phyloP scores from a whole-genome alignment of 2,329 filamentous ascomycete species.

The Pseudogymnoascus sp. region DNA sequence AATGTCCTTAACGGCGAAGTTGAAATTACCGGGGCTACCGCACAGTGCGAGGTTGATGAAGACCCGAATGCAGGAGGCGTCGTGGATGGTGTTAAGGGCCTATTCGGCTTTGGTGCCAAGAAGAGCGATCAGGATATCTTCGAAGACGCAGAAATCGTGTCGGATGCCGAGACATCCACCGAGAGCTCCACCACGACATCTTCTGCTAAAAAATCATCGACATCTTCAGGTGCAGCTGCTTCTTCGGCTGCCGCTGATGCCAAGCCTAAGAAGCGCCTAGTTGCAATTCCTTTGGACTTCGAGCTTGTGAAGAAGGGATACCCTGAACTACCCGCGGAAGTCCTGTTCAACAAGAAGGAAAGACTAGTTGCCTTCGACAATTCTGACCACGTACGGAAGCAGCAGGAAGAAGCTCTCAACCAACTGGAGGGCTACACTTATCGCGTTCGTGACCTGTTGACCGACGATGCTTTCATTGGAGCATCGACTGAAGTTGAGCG shows the following conservation, averaged over 20 bases:
- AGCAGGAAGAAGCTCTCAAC: slow-evolving; percentile 82
- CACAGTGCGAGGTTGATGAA: slow-evolving; percentile 77
- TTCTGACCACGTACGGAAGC: slow-evolving; percentile 69
- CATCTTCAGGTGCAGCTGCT: slow-evolving; percentile 36
- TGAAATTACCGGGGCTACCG: slow-evolving; percentile 63
- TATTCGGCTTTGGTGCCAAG: slow-evolving; percentile 89
- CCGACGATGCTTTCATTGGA: slow-evolving; percentile 64
- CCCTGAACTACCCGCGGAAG: slow-evolving; percentile 22
- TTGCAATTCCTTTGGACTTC: slow-evolving; percentile 27
- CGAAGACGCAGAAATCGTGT: slow-evolving; percentile 43
- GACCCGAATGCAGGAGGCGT: slow-evolving; percentile 67
- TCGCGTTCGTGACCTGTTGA: slow-evolving; percentile 72
- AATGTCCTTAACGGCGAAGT: slow-evolving; percentile 69
- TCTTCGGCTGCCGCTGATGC: slow-evolving; percentile 23
- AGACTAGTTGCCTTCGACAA: slow-evolving; percentile 76
- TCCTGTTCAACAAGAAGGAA: slow-evolving; percentile 35
- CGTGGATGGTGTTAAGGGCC: slow-evolving; percentile 89
- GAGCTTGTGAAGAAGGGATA: slow-evolving; percentile 22
- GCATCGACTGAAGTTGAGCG: slow-evolving; percentile 64
- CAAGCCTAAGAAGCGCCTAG: slow-evolving; percentile 24
- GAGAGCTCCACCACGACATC: slow-evolving; percentile 25
- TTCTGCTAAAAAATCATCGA: slow-evolving; percentile 36
- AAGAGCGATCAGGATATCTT: slow-evolving; percentile 68
- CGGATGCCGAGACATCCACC: slow-evolving; percentile 33
- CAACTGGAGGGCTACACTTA: slow-evolving; percentile 93